These are phyloP conservation scores for Russula sp. DNA, from an alignment of 768 basidiomycete genomes.

Conservation along the genomic window DNA sequence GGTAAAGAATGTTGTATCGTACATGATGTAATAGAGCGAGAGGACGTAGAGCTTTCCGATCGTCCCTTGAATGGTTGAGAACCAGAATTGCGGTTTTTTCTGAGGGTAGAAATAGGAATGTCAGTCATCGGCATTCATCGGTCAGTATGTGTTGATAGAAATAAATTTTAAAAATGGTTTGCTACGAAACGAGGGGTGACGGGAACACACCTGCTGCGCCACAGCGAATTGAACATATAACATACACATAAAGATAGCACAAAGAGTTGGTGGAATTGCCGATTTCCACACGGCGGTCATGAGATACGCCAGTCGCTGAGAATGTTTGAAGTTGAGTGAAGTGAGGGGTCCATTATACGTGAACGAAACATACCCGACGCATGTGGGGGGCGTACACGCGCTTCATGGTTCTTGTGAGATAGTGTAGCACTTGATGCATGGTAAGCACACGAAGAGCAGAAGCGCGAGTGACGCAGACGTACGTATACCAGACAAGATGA, in stretches of 20 bases:
- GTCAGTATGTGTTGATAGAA: background rate
- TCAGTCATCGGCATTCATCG: background rate
- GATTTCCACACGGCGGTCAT: constrained; percentile 18
- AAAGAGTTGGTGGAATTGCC: constrained; percentile 19
- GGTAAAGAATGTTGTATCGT: background rate
- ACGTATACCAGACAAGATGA: constrained; percentile 12
- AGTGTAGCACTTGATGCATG: background rate
- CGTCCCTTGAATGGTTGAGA: background rate
- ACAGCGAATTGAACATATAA: background rate
- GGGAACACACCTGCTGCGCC: constrained; percentile 2
- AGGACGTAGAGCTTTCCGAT: constrained; percentile 25
- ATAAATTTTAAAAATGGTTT: too few relatives aligned
- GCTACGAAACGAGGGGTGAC: background rate
- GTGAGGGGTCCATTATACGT: background rate
- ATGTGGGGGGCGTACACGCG: constrained; percentile 7
- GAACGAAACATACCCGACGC: constrained; percentile 10
- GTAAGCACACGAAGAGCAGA: background rate
- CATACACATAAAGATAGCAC: constrained; percentile 5
- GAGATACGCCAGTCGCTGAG: constrained; percentile 8
- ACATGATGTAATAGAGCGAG: constrained; percentile 21
- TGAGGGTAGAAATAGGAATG: background rate
- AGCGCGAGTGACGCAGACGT: constrained; percentile 6
- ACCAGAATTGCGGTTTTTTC: constrained; percentile 14
- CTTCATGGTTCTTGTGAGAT: constrained; percentile 18
- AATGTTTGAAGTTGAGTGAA: background rate